Conservation (phyloP, 2,329 filamentous ascomycete species). For the Diaporthe nobilis region DNA sequence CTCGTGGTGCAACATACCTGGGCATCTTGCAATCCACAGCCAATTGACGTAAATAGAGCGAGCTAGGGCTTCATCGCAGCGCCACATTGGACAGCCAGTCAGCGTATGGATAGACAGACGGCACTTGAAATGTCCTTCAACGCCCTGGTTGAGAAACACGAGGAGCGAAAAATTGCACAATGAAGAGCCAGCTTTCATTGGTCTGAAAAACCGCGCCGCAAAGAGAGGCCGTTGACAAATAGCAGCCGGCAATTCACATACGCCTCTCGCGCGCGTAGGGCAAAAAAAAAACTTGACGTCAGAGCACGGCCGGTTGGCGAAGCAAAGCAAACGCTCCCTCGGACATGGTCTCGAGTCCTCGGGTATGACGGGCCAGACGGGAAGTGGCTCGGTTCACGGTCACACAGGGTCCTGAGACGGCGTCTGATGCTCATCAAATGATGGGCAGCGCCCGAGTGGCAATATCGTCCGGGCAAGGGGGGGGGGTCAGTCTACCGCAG, state of each 20-base stretch:
- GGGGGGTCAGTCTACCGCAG: slow-evolving; percentile 4
- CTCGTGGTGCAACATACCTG: neutral
- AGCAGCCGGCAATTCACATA: slow-evolving; percentile 2
- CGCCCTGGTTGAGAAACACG: neutral
- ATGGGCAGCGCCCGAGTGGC: slow-evolving; percentile 13
- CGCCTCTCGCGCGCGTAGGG: neutral
- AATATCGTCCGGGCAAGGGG: neutral
- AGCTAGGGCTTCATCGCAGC: neutral
- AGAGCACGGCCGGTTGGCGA: slow-evolving; percentile 12
- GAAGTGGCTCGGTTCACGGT: slow-evolving; percentile 17
- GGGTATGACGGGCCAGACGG: slow-evolving; percentile 13
- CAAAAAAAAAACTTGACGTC: slow-evolving; percentile 6
- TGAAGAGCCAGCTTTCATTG: neutral
- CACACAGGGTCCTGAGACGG: slow-evolving; percentile 32
- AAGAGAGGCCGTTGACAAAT: slow-evolving; percentile 16
- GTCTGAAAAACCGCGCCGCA: neutral
- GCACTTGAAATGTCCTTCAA: neutral
- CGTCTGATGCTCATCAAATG: slow-evolving; percentile 32
- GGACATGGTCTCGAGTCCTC: slow-evolving; percentile 12
- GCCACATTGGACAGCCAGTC: neutral
- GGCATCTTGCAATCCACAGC: neutral
- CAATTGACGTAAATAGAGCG: neutral
- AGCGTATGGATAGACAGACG: neutral
- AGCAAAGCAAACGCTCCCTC: slow-evolving; percentile 31
- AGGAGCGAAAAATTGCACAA: neutral